Evolutionary conservation across 2,329 filamentous ascomycete genomes (phyloP).

Genomic region (Fusarium sp.): DNA sequence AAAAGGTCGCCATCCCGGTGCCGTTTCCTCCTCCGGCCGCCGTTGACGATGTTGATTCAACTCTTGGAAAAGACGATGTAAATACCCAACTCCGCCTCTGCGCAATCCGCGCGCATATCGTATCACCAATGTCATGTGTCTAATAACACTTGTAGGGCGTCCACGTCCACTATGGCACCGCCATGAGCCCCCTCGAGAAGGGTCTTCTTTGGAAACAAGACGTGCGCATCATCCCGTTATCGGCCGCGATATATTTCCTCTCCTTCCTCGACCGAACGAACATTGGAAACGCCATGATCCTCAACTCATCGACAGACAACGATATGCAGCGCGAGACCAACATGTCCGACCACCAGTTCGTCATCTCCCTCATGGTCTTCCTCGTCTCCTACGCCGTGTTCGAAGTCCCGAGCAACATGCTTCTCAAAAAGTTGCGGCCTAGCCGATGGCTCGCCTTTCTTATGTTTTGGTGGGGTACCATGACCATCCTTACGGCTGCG

Average conservation of each 20-base stretch:
- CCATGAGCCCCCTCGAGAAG: constrained; percentile 48
- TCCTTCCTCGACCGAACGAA: constrained; percentile 76
- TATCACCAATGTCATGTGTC: not conserved
- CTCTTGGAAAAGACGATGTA: constrained; percentile 41
- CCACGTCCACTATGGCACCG: constrained; percentile 31
- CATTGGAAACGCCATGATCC: constrained; percentile 75
- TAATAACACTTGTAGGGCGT: constrained; percentile 33
- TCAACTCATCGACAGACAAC: constrained; percentile 69
- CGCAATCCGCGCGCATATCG: constrained; percentile 1
- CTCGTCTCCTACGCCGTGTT: constrained; percentile 70
- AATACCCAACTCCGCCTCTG: not conserved
- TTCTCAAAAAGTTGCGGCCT: constrained; percentile 72
- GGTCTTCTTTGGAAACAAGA: constrained; percentile 69
- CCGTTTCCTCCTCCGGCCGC: constrained; percentile 43
- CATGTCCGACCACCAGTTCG: constrained; percentile 72
- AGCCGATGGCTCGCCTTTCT: constrained; percentile 74
- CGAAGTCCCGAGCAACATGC: constrained; percentile 73
- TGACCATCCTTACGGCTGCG: constrained; percentile 75
- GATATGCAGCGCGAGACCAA: constrained; percentile 71
- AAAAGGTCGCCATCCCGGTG: constrained; percentile 36
- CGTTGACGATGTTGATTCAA: constrained; percentile 44
- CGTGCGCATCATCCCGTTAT: constrained; percentile 70
- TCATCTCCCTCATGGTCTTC: constrained; percentile 68
- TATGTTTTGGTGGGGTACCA: constrained; percentile 73
- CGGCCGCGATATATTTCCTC: constrained; percentile 72